Conservation (phyloP, 1,284 basidiomycete species). For the Sphaerobolus stellatus region DNA sequence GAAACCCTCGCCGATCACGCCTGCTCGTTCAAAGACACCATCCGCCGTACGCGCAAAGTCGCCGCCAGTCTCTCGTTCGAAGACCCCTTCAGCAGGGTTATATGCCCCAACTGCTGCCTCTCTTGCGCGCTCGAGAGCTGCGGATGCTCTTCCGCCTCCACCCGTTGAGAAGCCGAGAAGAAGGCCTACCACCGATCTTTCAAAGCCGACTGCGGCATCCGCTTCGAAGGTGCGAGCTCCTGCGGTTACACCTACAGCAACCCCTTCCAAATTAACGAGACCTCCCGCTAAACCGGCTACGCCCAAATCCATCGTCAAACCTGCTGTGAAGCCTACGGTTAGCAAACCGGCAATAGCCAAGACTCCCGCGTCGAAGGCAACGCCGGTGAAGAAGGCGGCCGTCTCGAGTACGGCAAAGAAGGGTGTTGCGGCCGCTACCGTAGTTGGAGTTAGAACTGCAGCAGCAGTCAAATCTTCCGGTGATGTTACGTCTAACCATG, state of each 20-base stretch:
- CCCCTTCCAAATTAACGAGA: conserved; percentile 3
- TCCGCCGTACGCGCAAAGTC: conserved; percentile 1
- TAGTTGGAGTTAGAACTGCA: too few species aligned
- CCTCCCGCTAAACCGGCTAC: background rate
- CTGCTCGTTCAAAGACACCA: conserved; percentile 49
- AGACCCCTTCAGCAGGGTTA: conserved; percentile 42
- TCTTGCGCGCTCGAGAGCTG: conserved; percentile 60
- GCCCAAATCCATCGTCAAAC: background rate
- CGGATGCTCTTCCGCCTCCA: conserved; percentile 43
- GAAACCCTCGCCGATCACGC: conserved; percentile 33
- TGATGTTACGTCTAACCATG: too few species aligned
- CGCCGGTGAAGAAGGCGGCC: too few species aligned
- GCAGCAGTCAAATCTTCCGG: too few species aligned
- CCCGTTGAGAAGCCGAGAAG: conserved; percentile 39
- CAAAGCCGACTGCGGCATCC: conserved; percentile 75
- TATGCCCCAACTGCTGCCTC: conserved; percentile 79
- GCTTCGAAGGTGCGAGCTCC: conserved; percentile 48
- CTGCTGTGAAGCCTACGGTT: background rate
- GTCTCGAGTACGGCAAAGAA: conserved; percentile 11
- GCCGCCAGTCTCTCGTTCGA: conserved; percentile 23
- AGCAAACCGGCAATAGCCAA: conserved; percentile 1
- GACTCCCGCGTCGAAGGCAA: background rate
- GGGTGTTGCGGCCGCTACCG: background rate
- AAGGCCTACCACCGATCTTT: conserved; percentile 45
- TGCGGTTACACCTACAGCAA: conserved; percentile 19